Conservation (phyloP, 2,329 filamentous ascomycete genomes). For the Phaeosphaeriaceae sp. region DNA sequence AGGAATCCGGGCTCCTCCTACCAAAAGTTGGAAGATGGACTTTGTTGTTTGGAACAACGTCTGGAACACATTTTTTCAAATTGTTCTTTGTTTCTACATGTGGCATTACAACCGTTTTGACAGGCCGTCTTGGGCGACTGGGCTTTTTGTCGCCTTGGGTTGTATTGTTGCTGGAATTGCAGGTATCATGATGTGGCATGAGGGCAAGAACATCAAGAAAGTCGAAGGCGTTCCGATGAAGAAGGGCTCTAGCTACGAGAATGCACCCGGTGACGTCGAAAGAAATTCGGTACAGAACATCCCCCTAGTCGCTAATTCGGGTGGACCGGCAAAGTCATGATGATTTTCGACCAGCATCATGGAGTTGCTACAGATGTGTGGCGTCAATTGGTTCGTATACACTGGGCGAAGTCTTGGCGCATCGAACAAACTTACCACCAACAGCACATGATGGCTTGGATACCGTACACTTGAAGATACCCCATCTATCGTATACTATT, state of each 20-base stretch:
- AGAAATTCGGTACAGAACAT: slow-evolving; percentile 23
- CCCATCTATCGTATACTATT: neutral
- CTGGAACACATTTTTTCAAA: slow-evolving; percentile 79
- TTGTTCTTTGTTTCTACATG: slow-evolving; percentile 78
- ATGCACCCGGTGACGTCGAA: slow-evolving; percentile 30
- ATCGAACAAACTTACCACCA: slow-evolving; percentile 3
- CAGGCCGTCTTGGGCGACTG: slow-evolving; percentile 80
- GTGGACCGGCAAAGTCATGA: slow-evolving; percentile 30
- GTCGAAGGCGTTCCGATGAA: slow-evolving; percentile 45
- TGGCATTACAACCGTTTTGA: slow-evolving; percentile 77
- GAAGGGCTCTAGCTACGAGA: slow-evolving; percentile 24
- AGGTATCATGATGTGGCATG: slow-evolving; percentile 72
- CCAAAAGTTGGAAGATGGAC: slow-evolving; percentile 76
- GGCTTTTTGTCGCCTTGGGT: slow-evolving; percentile 76
- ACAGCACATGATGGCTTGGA: neutral
- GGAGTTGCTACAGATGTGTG: slow-evolving; percentile 6
- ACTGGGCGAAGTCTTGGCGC: slow-evolving; percentile 1
- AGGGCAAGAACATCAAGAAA: slow-evolving; percentile 62
- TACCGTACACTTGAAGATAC: slow-evolving; percentile 2
- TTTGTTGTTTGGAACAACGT: slow-evolving; percentile 80
- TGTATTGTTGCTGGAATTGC: slow-evolving; percentile 72
- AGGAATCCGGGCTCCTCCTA: slow-evolving; percentile 70
- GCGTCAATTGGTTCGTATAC: slow-evolving; percentile 13
- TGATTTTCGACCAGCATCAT: slow-evolving; percentile 22
- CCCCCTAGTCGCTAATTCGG: slow-evolving; percentile 23